Conservation (phyloP, 495 filamentous ascomycete species). For the Cladorrhinum samala region DNA sequence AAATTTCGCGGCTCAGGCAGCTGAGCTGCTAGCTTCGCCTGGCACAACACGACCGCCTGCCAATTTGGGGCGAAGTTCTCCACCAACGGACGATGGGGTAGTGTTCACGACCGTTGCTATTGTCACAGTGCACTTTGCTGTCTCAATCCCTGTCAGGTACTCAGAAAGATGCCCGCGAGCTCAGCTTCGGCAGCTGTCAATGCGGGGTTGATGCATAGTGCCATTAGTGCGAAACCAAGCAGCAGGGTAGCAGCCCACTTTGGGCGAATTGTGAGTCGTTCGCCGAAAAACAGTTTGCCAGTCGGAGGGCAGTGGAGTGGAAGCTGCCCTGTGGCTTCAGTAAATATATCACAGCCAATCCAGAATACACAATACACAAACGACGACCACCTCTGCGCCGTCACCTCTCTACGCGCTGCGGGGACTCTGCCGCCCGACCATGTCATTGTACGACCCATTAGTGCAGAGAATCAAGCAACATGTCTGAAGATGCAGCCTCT, state of each 20-base stretch:
- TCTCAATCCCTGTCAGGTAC: not conserved
- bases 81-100: not conserved
- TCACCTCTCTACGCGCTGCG: slow-evolving; percentile 1
- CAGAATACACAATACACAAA: not conserved
- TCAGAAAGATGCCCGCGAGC: not conserved
- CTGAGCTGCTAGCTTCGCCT: slow-evolving; percentile 1
- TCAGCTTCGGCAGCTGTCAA: not conserved
- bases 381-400: not conserved
- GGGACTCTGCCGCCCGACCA: slow-evolving; percentile 17
- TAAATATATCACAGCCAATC: too few relatives aligned
- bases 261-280: slow-evolving; percentile 4
- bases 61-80: slow-evolving; percentile 18
- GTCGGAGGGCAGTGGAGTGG: not conserved
- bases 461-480: slow-evolving; percentile 29
- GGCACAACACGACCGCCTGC: slow-evolving; percentile 28
- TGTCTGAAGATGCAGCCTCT: slow-evolving; percentile 38
- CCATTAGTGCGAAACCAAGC: not conserved
- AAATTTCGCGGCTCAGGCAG: slow-evolving; percentile 9
- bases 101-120: slow-evolving; percentile 8
- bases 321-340: not conserved
- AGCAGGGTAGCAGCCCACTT: slow-evolving; percentile 3
- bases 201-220: slow-evolving; percentile 8
- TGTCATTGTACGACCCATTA: slow-evolving; percentile 28
- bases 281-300: slow-evolving; percentile 7
- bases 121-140: slow-evolving; percentile 8